Conservation (phyloP, 352 stramenopile species). For the Pythium dissimile region DNA sequence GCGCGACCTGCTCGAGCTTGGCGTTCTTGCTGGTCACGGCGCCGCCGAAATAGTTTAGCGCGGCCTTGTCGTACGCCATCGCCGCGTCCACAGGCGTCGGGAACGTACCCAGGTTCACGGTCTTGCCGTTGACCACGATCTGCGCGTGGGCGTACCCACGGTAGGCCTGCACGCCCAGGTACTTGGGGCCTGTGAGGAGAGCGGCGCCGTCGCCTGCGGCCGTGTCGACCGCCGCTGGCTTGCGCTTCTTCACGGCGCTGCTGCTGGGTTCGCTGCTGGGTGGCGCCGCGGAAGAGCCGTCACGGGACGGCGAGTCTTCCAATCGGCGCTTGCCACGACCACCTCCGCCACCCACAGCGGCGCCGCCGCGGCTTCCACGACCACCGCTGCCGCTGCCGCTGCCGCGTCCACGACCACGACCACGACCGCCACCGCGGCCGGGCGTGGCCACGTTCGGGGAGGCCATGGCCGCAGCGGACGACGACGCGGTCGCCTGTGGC, state of each 20-base stretch:
- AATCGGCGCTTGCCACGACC: conserved; percentile 57
- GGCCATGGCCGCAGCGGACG: background rate
- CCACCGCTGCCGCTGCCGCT: conserved; percentile 27
- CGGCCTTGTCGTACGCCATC: conserved; percentile 79
- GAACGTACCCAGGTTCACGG: conserved; percentile 77
- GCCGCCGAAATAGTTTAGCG: conserved; percentile 70
- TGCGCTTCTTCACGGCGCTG: conserved; percentile 32
- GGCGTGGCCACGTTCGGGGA: conserved; percentile 14
- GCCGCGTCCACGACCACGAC: conserved; percentile 31
- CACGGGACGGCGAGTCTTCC: conserved; percentile 24
- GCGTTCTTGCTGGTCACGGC: conserved; percentile 35
- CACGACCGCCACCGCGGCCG: conserved; percentile 31
- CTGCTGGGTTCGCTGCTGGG: background rate
- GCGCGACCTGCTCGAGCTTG: conserved; percentile 42
- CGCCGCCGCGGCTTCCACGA: conserved; percentile 20
- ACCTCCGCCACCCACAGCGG: conserved; percentile 9
- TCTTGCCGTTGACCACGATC: conserved; percentile 73
- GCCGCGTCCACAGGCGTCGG: conserved; percentile 61
- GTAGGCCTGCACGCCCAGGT: conserved; percentile 67
- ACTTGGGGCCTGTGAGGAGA: conserved; percentile 32
- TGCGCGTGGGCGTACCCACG: conserved; percentile 74
- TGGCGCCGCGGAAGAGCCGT: background rate
- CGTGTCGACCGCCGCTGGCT: conserved; percentile 4
- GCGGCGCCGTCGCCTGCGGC: background rate
- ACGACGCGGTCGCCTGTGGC: background rate